These are phyloP conservation scores for Acanthamoeba lenticulata DNA, from an alignment of 208 protist genomes.

Conservation along the genomic window DNA sequence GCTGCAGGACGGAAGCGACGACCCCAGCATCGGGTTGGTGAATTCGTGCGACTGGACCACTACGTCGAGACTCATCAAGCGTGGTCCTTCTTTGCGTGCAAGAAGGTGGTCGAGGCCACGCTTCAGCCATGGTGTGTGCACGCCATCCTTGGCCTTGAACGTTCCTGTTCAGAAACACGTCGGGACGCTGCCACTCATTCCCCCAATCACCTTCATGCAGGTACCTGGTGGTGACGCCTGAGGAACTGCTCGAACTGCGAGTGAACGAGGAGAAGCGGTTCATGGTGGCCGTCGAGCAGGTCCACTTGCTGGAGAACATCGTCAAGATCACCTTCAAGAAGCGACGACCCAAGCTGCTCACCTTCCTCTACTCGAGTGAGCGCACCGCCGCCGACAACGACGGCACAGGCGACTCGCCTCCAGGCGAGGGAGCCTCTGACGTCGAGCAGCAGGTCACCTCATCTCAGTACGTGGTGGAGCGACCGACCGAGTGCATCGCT, in stretches of 20 bases:
- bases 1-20: background rate
- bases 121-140: constrained; percentile 6
- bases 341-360: background rate
- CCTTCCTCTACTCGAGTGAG: constrained; percentile 15
- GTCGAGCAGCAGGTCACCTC: background rate
- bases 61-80: background rate
- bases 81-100: constrained; percentile 37
- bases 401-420: background rate
- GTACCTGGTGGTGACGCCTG: constrained; percentile 15
- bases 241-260: constrained; percentile 2
- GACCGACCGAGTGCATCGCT: constrained; percentile 26
- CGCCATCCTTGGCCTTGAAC: background rate
- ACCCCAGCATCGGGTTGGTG: background rate
- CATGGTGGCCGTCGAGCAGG: constrained; percentile 7
- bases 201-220: background rate
- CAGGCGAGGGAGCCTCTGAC: no score
- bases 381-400: background rate
- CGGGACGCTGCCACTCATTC: no score
- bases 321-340: constrained; percentile 55
- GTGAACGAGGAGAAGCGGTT: constrained; percentile 13
- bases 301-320: background rate
- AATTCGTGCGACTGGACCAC: constrained; percentile 25
- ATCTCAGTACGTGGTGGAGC: background rate
- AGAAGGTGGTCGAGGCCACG: background rate
- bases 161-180: no score